These are phyloP conservation scores for Ambrosia trifida DNA, from an alignment of 129 eudicot species.

Conservation along the genomic window DNA sequence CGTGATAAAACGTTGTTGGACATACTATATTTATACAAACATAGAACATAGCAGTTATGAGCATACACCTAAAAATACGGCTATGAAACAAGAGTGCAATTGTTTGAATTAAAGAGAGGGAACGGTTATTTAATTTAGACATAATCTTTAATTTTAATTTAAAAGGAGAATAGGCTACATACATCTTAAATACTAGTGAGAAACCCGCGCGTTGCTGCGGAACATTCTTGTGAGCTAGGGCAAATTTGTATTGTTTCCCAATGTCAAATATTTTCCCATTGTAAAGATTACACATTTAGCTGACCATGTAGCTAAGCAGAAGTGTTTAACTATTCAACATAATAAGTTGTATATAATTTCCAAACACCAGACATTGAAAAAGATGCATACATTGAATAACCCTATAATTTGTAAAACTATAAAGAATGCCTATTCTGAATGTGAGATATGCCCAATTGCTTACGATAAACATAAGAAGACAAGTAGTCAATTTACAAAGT, in stretches of 20 bases:
- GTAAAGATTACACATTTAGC: not conserved
- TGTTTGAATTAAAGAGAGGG: no score
- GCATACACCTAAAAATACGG: no score
- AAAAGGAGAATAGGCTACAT: no score
- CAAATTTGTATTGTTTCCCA: not conserved
- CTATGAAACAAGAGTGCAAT: no score
- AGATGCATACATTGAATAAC: not conserved
- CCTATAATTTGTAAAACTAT: not conserved
- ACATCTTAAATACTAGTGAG: no score
- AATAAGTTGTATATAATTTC: constrained; percentile 11
- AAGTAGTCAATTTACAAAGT: constrained; percentile 20
- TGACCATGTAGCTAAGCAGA: not conserved
- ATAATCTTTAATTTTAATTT: no score
- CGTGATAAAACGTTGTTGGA: no score
- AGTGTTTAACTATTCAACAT: not conserved
- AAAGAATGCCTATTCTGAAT: constrained; percentile 60
- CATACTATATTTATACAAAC: no score
- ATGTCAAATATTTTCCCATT: not conserved
- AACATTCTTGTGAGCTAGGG: no score
- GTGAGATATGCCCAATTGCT: constrained; percentile 85
- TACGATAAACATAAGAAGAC: constrained; percentile 45
- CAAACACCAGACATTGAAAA: not conserved
- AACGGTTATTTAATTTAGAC: no score
- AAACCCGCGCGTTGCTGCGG: no score
- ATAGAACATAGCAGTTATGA: no score